Evolutionary conservation across 1,139 yeast genomes (phyloP), one percentile per base, ranked within the genome.

Genomic region (Candida gigantensis): DNA sequence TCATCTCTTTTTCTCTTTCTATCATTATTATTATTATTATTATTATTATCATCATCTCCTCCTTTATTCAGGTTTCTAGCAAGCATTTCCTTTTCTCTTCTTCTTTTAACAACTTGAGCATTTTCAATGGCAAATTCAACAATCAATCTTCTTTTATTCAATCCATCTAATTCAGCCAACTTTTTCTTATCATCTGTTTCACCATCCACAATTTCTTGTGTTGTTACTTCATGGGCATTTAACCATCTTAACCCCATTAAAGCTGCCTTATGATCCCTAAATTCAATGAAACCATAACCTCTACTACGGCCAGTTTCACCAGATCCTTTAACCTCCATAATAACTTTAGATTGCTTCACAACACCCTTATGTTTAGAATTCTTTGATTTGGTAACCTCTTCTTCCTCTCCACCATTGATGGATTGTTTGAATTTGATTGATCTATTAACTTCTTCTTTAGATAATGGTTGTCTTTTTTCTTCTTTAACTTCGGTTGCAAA

Each of bases 181-280:
- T 78, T 75, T 59, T 69, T 64, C 59, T 84, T 87, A 36, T 85
- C 92, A 6, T 84, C 94, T 23, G 72, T 67, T 44, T 84, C 59
- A 8, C 95, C 96, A 43, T 74, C 88, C 13, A 77, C 49, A 25
- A 87, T 74, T 60, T 90, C 97, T 7, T 74, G 79, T 31, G 62
- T 62, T 0, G 86, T 66, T 3, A 92, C 96, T 52, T 79, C 84
- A 58, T 92, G 97, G 3, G 96, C 96, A 64, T 92, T 92, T 59
- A 92, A 74, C 96, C 97, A 94, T 69, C 99, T 79, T 43, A 92
- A 75, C 5, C 95, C 97, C 97, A 90, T 90, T 46, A 92, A 74
- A 1, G 99, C 98, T 44, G 85, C 63, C 60, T 85, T 86, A 60
- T 92, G 99, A 60, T 90, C 96, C 63, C 92, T 80, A 61, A 76